Evolutionary conservation across 257 asterid species (phyloP).

Genomic region (Paulownia fortunei): DNA sequence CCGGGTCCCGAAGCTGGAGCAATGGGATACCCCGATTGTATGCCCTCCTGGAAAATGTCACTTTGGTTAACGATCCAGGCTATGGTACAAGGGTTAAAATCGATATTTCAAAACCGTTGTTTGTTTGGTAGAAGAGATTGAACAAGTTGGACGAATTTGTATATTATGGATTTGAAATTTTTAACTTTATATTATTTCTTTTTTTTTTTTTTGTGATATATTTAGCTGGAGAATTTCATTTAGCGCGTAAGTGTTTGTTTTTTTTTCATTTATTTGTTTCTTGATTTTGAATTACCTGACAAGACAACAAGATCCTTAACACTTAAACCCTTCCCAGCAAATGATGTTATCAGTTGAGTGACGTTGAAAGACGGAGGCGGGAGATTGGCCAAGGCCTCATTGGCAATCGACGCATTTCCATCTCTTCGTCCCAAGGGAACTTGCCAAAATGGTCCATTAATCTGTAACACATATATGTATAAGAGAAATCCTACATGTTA

Average conservation of each 20-base stretch:
- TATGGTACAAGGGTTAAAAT: no score
- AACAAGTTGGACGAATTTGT: no score
- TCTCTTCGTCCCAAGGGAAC: constrained; percentile 81
- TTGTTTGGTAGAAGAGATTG: no score
- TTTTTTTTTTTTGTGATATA: no score
- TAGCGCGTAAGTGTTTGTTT: no score
- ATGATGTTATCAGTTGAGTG: constrained; percentile 48
- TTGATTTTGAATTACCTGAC: constrained; percentile 40
- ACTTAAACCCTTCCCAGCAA: constrained; percentile 55
- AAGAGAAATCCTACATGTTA: background rate
- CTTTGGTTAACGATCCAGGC: background rate
- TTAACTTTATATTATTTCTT: no score
- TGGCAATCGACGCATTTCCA: constrained; percentile 57
- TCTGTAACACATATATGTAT: constrained; percentile 29
- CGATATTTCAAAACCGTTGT: background rate
- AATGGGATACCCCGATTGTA: constrained; percentile 62
- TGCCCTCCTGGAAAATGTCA: constrained; percentile 49
- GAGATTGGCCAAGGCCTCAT: constrained; percentile 54
- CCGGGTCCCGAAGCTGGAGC: constrained; percentile 49
- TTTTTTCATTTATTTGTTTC: background rate
- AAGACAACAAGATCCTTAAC: constrained; percentile 61
- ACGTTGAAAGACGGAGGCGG: constrained; percentile 70
- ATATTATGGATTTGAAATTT: no score
- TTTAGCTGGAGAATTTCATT: no score
- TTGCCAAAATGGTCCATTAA: constrained; percentile 67